These are phyloP conservation scores for Inga oerstediana DNA, from an alignment of 306 rosid genomes.

Conservation along the genomic window DNA sequence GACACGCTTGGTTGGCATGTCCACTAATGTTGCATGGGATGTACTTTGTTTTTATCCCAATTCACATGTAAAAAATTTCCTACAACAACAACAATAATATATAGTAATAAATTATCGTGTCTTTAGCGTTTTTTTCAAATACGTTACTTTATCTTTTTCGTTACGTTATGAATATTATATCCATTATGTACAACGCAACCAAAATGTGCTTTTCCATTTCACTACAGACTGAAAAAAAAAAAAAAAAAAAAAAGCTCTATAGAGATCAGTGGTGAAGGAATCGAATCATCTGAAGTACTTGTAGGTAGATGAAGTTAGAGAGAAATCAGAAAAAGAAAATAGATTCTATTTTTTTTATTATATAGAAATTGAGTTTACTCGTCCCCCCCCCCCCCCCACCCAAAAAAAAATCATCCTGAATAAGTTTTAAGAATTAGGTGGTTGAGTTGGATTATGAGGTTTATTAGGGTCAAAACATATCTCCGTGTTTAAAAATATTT, in stretches of 20 bases:
- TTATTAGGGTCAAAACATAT: too few species aligned
- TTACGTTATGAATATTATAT: background rate
- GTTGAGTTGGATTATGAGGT: too few species aligned
- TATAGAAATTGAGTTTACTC: background rate
- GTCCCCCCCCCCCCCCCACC: too few species aligned
- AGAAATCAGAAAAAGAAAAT: background rate
- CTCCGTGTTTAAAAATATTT: too few species aligned
- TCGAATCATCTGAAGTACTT: background rate
- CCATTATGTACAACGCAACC: background rate
- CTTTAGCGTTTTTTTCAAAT: background rate
- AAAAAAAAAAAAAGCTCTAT: background rate
- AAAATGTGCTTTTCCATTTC: background rate
- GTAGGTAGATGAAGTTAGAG: background rate
- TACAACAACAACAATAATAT: background rate
- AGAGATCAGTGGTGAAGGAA: background rate
- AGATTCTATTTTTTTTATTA: too few species aligned
- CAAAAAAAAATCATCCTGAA: too few species aligned
- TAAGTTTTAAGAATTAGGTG: too few species aligned
- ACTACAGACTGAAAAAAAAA: too few species aligned
- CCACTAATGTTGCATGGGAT: conserved; percentile 6
- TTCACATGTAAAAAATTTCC: background rate
- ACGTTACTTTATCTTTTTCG: background rate
- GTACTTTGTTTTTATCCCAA: background rate
- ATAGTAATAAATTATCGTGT: background rate
- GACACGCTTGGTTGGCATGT: conserved; percentile 22